A percentile compares a stretch with the other conserved stretches of the same genome.
phyloP scores from a whole-genome alignment of 2,329 filamentous ascomycete species.

The Venturia aucupariae region DNA sequence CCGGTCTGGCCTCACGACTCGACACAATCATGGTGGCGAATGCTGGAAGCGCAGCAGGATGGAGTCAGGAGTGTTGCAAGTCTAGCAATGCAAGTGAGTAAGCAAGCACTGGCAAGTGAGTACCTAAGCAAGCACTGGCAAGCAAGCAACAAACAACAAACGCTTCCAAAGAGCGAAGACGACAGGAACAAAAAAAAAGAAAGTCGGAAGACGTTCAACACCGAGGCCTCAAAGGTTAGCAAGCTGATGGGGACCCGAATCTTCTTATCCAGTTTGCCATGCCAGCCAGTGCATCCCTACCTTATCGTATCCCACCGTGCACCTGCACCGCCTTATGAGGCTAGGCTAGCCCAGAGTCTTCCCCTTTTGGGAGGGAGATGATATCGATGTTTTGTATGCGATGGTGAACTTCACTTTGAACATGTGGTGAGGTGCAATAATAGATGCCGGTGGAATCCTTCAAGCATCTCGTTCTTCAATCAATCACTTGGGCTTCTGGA shows the following conservation, averaged over 20 bases:
- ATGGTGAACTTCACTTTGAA: too few species aligned
- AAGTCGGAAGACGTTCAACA: conserved; percentile 1
- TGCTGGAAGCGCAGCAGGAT: background rate
- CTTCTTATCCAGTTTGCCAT: conserved; percentile 3
- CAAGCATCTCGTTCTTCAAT: too few species aligned
- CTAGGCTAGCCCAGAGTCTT: background rate
- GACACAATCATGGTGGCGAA: background rate
- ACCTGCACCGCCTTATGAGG: background rate
- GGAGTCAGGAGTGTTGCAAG: background rate
- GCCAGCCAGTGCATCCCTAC: background rate
- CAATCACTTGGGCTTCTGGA: too few species aligned
- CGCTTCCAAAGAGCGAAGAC: background rate
- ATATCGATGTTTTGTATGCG: too few species aligned
- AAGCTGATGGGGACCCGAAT: background rate
- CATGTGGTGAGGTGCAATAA: too few species aligned
- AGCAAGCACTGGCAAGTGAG: background rate
- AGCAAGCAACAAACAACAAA: too few species aligned
- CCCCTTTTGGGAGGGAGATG: background rate
- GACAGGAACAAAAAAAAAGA: too few species aligned
- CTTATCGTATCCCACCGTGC: too few species aligned
- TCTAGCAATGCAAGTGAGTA: background rate
- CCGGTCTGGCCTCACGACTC: conserved; percentile 2
- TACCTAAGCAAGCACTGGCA: too few species aligned
- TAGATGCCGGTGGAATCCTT: too few species aligned
- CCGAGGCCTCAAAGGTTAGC: background rate